A percentile compares a stretch with the other conserved stretches of the same genome.
Evolutionary conservation across 208 protist genomes (phyloP).

Genomic region (Naegleria fowleri): DNA sequence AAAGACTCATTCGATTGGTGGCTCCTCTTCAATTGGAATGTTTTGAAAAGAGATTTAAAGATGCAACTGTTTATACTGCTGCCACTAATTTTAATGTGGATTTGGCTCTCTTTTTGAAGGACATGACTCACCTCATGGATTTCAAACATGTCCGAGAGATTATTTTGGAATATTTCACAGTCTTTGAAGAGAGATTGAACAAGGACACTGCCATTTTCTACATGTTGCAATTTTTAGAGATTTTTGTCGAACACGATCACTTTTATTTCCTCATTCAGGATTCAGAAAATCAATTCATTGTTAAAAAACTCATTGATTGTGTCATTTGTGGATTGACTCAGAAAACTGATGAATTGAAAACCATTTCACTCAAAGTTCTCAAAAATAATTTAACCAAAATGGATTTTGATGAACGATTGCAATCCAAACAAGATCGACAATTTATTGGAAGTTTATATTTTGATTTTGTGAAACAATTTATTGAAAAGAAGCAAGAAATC

Average conservation of each 20-base stretch:
- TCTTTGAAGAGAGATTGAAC: not conserved
- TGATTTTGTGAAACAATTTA: not conserved
- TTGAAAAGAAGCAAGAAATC: not conserved
- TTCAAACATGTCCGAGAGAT: not conserved
- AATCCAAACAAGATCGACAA: not conserved
- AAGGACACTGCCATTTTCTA: not conserved
- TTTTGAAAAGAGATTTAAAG: not conserved
- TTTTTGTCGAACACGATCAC: not conserved
- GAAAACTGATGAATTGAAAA: not conserved
- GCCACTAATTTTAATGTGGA: not conserved
- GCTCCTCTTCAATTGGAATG: not conserved
- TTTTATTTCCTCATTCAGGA: not conserved
- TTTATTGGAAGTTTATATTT: not conserved
- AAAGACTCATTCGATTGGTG: not conserved
- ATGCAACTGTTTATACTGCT: not conserved
- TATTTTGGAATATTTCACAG: not conserved
- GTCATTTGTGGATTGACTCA: not conserved
- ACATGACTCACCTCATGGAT: not conserved
- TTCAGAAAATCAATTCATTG: not conserved
- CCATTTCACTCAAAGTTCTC: not conserved
- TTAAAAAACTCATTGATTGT: not conserved
- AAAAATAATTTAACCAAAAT: conserved; percentile 6
- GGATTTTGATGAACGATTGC: not conserved
- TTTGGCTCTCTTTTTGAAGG: not conserved
- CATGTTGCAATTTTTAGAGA: not conserved